Conservation (phyloP, 139 green algal genomes). For the Chlorella sp. region DNA sequence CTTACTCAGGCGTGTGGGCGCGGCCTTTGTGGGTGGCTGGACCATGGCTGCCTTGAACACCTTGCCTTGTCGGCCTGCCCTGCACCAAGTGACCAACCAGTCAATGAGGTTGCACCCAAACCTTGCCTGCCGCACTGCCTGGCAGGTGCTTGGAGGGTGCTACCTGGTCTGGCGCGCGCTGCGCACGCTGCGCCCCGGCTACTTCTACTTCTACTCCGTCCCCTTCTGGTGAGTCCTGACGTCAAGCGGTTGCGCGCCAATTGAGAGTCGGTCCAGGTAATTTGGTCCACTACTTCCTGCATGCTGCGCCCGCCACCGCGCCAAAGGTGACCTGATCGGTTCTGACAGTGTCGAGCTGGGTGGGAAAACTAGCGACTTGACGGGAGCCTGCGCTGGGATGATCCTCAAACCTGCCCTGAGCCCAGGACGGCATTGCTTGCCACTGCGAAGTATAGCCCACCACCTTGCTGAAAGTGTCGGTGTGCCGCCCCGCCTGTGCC, state of each 20-base stretch:
- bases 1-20: not conserved
- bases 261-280: no score
- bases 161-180: constrained; percentile 48
- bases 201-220: constrained; percentile 27
- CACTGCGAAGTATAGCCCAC: no score
- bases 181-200: constrained; percentile 26
- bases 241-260: no score
- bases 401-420: not conserved
- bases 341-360: no score
- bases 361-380: no score
- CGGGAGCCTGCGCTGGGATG: not conserved
- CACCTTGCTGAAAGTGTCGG: no score
- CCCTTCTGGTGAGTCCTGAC: constrained; percentile 27
- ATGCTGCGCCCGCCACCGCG: no score
- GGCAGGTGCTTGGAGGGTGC: not conserved
- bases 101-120: no score
- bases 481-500: no score
- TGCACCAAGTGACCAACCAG: not conserved
- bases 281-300: no score
- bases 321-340: no score
- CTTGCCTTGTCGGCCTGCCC: not conserved
- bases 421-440: not conserved
- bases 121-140: no score
- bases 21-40: not conserved
- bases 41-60: not conserved